Percentiles rank a stretch among this genome's conserved stretches.
Conservation (phyloP, 2,329 filamentous ascomycete genomes). For the Talaromyces rugulosus region DNA sequence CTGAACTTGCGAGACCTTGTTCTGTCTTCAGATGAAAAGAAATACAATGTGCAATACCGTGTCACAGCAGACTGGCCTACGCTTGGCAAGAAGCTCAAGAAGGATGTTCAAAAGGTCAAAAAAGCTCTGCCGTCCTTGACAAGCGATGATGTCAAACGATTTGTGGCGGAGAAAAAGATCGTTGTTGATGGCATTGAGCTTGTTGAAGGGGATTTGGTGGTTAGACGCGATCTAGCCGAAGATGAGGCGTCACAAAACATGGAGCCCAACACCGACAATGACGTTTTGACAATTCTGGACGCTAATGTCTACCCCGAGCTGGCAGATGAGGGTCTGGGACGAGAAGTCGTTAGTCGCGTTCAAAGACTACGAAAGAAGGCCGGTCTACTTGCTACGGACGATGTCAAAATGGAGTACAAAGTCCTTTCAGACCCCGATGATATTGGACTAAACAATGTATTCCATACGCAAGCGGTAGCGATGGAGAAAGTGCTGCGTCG, state of each 20-base stretch:
- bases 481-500: conserved; percentile 76
- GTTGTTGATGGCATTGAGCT: conserved; percentile 81
- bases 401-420: conserved; percentile 90
- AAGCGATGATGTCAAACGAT: conserved; percentile 76
- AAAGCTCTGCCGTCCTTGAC: conserved; percentile 77
- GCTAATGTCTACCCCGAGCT: conserved; percentile 77
- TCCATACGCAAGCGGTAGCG: conserved; percentile 61
- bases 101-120: conserved; percentile 86
- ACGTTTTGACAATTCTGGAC: conserved; percentile 89
- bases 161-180: conserved; percentile 69
- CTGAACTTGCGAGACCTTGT: conserved; percentile 84
- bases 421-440: conserved; percentile 75
- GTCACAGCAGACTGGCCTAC: conserved; percentile 89
- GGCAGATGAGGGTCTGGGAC: conserved; percentile 79
- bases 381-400: conserved; percentile 83
- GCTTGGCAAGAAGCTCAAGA: conserved; percentile 95
- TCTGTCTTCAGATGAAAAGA: conserved; percentile 78
- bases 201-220: conserved; percentile 74
- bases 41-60: conserved; percentile 89
- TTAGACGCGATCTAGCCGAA: conserved; percentile 74
- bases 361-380: conserved; percentile 93
- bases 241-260: conserved; percentile 66
- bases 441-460: conserved; percentile 66
- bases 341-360: conserved; percentile 89
- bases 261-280: conserved; percentile 83